Base-by-base conservation (phyloP, 139 green algal species). In the Mesotaenium endlicherianum region DNA sequence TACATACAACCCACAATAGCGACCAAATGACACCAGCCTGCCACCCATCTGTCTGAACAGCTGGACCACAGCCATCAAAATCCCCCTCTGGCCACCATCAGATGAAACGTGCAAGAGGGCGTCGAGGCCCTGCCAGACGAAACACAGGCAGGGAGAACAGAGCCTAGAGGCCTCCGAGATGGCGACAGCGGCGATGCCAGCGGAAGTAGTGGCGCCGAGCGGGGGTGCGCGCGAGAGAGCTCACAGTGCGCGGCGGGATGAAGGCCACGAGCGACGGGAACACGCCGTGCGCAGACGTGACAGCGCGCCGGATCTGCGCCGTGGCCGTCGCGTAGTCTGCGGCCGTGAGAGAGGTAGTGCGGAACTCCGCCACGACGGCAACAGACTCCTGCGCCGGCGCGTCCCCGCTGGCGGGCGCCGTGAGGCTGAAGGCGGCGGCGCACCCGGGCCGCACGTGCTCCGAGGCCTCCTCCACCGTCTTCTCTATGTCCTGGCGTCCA, bases 301-400 rank as follows among this genome's bases (percentile, higher is more conserved):
- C 79, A 0, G 60, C 39, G 30, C 53, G 49, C 2, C 64, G 40
- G 39, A 85, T 80, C 20, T 68, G 38, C 45, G 20, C 42, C 2
- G 77, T 78, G 4, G 67, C 1, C 17, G 34, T 60, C 34, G 38
- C 30, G 16, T 45, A 14, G 30, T 79, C 38, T 20, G 26, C n/a
- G n/a, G 11, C 41, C 36, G 64, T 68, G 38, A 85, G 14, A 6
- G 30, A 34, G 1, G 34, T 20, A 14, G 31, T 42, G 5, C 47
- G 44, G 30, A 85, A 60, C 53, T 85, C 79, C 17, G 70, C 79
- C 38, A 85, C 79, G 26, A 85, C 31, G 20, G 79, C 79, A 8
- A 85, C 14, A 1, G 16, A 38, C 64, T 85, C 67, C 75, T 82
- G 42, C 47, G n/a, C 47, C 47, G 0, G 6, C 8, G 31, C 47